These are phyloP conservation scores for Rhododendron williamsianum DNA, from an alignment of 148 eudicot species.

Conservation along the genomic window DNA sequence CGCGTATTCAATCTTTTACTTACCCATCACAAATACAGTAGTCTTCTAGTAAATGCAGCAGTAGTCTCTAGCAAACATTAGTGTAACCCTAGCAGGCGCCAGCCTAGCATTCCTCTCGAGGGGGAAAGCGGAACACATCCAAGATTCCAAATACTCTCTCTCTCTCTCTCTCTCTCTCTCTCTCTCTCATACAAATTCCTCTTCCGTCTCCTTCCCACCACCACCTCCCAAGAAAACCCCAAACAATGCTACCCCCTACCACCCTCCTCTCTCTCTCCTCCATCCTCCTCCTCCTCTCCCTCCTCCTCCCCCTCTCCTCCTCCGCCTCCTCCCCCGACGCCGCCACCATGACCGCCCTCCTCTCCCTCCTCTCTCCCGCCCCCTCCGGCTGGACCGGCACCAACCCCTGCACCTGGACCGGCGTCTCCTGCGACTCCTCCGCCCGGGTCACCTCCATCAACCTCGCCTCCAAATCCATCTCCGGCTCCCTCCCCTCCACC, in stretches of 20 bases:
- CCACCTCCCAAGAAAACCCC: no score
- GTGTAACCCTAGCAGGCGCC: neutral
- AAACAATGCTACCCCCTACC: no score
- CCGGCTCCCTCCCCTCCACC: slow-evolving; percentile 43
- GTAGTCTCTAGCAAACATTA: no score
- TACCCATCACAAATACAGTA: no score
- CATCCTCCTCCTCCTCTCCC: neutral
- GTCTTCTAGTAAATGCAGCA: no score
- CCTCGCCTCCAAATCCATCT: slow-evolving; percentile 35
- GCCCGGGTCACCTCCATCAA: slow-evolving; percentile 42
- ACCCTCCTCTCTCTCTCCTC: no score
- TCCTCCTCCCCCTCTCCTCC: slow-evolving; percentile 13
- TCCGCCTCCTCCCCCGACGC: slow-evolving; percentile 39
- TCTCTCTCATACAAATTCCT: no score
- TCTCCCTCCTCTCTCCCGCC: slow-evolving; percentile 27
- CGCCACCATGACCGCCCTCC: slow-evolving; percentile 38
- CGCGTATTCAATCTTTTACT: no score
- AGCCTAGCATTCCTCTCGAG: neutral
- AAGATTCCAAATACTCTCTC: no score
- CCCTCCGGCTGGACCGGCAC: slow-evolving; percentile 48
- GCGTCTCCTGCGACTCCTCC: slow-evolving; percentile 38
- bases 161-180: no score
- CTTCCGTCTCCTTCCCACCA: no score
- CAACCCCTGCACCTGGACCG: slow-evolving; percentile 49
- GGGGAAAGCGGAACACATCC: no score